These are phyloP conservation scores for Candida stauntonica DNA, from an alignment of 805 yeast genomes.

Conservation along the genomic window DNA sequence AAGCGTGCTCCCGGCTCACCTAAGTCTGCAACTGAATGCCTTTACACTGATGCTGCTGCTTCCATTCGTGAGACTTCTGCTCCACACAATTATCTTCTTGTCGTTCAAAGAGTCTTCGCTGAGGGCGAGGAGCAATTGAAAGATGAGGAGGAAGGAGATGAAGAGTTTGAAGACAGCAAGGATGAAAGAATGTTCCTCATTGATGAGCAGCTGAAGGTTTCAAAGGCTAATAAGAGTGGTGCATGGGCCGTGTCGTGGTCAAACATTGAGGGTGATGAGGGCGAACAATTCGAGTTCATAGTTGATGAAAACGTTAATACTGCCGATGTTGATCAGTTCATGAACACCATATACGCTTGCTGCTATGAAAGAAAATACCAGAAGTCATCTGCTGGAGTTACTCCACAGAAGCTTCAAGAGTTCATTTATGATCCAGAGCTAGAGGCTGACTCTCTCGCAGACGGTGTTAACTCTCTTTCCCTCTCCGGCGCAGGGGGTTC, in stretches of 20 bases:
- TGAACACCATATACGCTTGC: conserved; percentile 58
- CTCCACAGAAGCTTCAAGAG: conserved; percentile 48
- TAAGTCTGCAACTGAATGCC: conserved; percentile 78
- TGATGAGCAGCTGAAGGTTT: conserved; percentile 53
- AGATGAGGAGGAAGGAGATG: conserved; percentile 46
- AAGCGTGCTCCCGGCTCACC: conserved; percentile 77
- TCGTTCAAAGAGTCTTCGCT: conserved; percentile 60
- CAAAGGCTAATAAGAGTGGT: conserved; percentile 50
- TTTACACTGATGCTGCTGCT: conserved; percentile 76
- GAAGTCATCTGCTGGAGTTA: conserved; percentile 42
- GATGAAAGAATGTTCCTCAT: conserved; percentile 75
- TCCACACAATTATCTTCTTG: conserved; percentile 64
- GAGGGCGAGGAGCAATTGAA: conserved; percentile 58
- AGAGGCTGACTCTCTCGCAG: conserved; percentile 9
- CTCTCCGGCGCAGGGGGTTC: conserved; percentile 1
- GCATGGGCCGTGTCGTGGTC: conserved; percentile 67
- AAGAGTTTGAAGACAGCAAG: conserved; percentile 32
- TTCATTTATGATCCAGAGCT: conserved; percentile 41
- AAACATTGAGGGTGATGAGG: conserved; percentile 81
- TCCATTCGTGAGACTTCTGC: conserved; percentile 64
- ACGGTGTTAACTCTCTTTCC: conserved; percentile 8
- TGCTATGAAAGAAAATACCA: conserved; percentile 73
- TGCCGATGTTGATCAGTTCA: conserved; percentile 55
- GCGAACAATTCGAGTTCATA: conserved; percentile 78
- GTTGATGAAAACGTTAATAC: conserved; percentile 55